phyloP scores from a whole-genome alignment of 192 early-diverging fungal species.

The Coemansia sp. region DNA sequence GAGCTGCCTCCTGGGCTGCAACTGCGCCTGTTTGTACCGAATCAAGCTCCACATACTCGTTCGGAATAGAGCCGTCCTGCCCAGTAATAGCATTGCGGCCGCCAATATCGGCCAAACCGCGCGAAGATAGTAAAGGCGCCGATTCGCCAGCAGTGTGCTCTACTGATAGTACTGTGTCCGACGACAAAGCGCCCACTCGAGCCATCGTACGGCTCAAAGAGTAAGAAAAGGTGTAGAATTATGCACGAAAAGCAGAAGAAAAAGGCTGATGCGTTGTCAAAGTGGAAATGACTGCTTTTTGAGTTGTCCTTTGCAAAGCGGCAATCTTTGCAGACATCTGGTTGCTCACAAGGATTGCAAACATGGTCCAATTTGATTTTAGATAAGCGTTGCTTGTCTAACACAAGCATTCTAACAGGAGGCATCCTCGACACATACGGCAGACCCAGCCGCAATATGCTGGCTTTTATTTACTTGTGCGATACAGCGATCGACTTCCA shows the following conservation, averaged over 20 bases:
- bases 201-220: background rate
- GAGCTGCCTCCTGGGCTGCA: slow-evolving; percentile 7
- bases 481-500: slow-evolving; percentile 36
- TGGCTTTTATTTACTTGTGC: slow-evolving; percentile 34
- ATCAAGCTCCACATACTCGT: slow-evolving; percentile 24
- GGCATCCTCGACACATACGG: too few relatives aligned
- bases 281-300: too few relatives aligned
- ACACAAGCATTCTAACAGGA: too few relatives aligned
- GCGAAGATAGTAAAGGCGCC: background rate
- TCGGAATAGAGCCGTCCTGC: slow-evolving; percentile 10
- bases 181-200: background rate
- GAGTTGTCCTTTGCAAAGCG: too few relatives aligned
- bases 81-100: background rate
- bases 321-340: too few relatives aligned
- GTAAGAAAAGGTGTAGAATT: background rate
- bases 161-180: background rate
- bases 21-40: slow-evolving; percentile 4
- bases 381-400: too few relatives aligned
- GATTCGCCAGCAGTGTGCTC: background rate
- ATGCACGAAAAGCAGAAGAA: background rate
- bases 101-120: background rate
- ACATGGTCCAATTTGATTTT: too few relatives aligned
- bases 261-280: background rate
- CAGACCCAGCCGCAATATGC: slow-evolving; percentile 24
- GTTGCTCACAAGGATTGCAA: too few relatives aligned